Evolutionary conservation across 1,139 yeast species (phyloP), one percentile per base, ranked within the genome.

Genomic region (Hyphopichia fennica): DNA sequence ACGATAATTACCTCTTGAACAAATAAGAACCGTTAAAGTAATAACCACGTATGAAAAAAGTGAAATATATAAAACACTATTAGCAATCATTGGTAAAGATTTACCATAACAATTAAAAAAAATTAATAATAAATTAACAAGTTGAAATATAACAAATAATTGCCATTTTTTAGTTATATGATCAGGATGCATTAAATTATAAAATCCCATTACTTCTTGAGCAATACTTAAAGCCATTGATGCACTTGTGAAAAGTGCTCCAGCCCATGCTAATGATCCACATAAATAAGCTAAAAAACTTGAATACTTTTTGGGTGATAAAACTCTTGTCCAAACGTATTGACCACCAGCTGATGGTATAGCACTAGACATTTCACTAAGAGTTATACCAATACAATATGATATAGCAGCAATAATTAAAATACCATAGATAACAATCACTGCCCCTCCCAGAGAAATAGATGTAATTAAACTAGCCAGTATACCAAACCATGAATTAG

Each of bases 401-500:
- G 76, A 69, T 29, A 71, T 57, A 44, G 62, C 62, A 0, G 88
- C 81, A 44, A 84, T 73, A 50, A 84, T 82, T 23, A 83, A 64
- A 50, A 82, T 82, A 53, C 89, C 89, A 53, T 82, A 83, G 14
- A 82, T 78, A 48, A 82, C 78, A 65, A 81, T 62, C 68, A 82
- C 65, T 10, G 89, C 87, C 25, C 89, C 89, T 49, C 87, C 87
- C 22, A 85, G 78, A 43, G 72, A 67, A 43, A 82, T 80, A 54
- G 85, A 84, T 17, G 85, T 78, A 43, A 81, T 71, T 58, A 82
- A 69, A 11, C 85, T 77, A 2, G 85, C 82, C 14, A 84, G 79
- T 42, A 81, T 79, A 45, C 87, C 87, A 46, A 81, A 79, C 87
- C 87, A 82, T 8, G 86, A 17, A 14, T 82, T 82, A 22, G 88